Base-by-base conservation (phyloP, 2,329 filamentous ascomycete species). In the Diaporthe citrichinensis region DNA sequence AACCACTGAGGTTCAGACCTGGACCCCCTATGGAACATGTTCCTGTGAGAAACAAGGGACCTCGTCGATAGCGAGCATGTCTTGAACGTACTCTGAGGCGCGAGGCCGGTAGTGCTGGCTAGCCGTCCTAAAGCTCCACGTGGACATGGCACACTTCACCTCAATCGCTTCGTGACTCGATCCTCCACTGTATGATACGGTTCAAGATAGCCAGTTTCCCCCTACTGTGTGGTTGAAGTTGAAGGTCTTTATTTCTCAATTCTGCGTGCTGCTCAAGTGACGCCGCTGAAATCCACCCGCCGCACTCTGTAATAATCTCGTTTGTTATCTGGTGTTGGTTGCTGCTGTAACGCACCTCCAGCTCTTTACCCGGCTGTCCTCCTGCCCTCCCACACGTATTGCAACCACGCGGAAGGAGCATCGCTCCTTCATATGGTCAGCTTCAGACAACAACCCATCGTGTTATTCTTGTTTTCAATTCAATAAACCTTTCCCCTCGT, bases 51-150 rank as follows among this genome's bases (percentile, higher is more conserved):
- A 25, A 36, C 28, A 51, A 9, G 12, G 20, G 12, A n/a, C 12
- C 17, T 39, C 39, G 12, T 53, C 46, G 62, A 68, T 34, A 31
- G 41, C 31, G 44, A n/a, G 34, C 20, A n/a, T 44, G 9, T 28
- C 31, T 28, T 28, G 34, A 7, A n/a, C 31, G 25, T 46, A 4
- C n/a, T 61, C 69, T 31, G 44, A 17, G 41, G 41, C 23, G 58
- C 12, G 10, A 6, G n/a, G 53, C 71, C 57, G 39, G 58, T 25
- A 65, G 46, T 73, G 71, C 46, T 65, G 58, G 71, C 71, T 31
- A 46, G 44, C 44, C 57, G 28, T 62, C 31, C 34, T 12, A 10
- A 15, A 31, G 44, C 31, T 23, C 25, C 57, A 62, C 69, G 55
- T 68, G 65, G 65, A 51, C 69, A 20, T 61, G 53, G 23, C 55